phyloP scores from a whole-genome alignment of 2,329 filamentous ascomycete genomes.

The Myriosclerotinia curreyana region DNA sequence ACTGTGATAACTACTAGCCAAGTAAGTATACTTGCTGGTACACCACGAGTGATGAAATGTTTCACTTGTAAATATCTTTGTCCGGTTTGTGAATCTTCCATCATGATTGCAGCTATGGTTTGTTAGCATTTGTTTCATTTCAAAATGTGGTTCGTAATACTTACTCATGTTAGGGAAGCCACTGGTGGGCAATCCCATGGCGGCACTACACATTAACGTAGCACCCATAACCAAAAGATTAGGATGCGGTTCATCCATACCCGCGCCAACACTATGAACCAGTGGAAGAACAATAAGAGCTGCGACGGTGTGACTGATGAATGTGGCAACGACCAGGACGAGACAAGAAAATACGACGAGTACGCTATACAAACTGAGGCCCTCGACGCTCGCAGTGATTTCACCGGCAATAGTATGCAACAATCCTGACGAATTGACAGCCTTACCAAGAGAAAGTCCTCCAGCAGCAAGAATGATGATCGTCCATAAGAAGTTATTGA shows the following conservation, averaged over 20 bases:
- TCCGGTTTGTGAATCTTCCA: slow-evolving; percentile 88
- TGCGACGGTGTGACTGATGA: slow-evolving; percentile 96
- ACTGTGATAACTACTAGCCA: slow-evolving; percentile 80
- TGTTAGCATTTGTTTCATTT: slow-evolving; percentile 25
- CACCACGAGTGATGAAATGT: slow-evolving; percentile 91
- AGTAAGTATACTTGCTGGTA: slow-evolving; percentile 80
- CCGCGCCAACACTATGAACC: slow-evolving; percentile 78
- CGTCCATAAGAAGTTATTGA: slow-evolving; percentile 99
- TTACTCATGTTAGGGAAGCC: slow-evolving; percentile 99
- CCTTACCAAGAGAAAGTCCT: slow-evolving; percentile 86
- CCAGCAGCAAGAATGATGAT: slow-evolving; percentile 98
- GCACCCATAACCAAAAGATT: slow-evolving; percentile 94
- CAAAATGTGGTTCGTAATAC: slow-evolving; percentile 44
- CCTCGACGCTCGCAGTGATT: slow-evolving; percentile 72
- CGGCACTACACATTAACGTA: slow-evolving; percentile 95
- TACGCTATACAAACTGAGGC: slow-evolving; percentile 80
- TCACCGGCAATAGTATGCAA: slow-evolving; percentile 79
- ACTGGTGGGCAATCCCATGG: slow-evolving; percentile 92
- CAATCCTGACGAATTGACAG: slow-evolving; percentile 88
- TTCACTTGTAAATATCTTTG: slow-evolving; percentile 88
- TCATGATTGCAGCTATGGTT: slow-evolving; percentile 87
- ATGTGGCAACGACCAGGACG: slow-evolving; percentile 91
- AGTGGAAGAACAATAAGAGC: slow-evolving; percentile 92
- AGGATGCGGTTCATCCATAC: slow-evolving; percentile 86
- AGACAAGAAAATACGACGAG: slow-evolving; percentile 79